Evolutionary conservation across 345 rosid species (phyloP).

Genomic region (Eucalyptus urophylla): DNA sequence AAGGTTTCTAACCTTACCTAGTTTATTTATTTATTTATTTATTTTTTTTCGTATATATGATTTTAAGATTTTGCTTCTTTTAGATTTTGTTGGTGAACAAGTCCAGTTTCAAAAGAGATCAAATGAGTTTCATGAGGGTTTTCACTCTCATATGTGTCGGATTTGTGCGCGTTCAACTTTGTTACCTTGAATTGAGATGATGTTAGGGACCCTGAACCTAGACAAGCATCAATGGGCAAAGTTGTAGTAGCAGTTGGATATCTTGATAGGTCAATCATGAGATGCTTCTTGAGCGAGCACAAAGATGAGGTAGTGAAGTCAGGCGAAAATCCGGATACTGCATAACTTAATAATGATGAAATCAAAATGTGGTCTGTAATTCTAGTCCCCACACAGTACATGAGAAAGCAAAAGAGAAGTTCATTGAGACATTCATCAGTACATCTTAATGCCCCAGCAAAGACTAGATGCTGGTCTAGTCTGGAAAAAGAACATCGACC

Average conservation of each 20-base stretch:
- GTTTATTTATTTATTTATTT: no score
- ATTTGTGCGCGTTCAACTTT: no score
- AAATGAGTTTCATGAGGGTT: background rate
- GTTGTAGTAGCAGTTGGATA: background rate
- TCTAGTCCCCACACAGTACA: background rate
- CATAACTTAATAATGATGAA: background rate
- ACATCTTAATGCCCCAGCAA: background rate
- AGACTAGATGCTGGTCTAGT: background rate
- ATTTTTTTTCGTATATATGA: accelerated
- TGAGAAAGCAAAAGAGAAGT: background rate
- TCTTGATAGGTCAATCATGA: background rate
- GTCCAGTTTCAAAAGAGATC: background rate
- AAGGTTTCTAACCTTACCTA: accelerated
- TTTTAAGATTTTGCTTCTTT: background rate
- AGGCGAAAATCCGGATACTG: background rate
- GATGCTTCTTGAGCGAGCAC: background rate
- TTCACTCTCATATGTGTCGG: background rate
- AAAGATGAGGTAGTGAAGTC: background rate
- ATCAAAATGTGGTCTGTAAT: background rate
- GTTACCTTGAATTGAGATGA: background rate
- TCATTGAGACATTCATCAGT: background rate
- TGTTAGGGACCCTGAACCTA: accelerated
- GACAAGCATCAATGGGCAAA: background rate
- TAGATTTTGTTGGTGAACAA: accelerated
- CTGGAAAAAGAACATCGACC: background rate